Evolutionary conservation across 75 land plant genomes (phyloP).

Genomic region (Isoetes taiwanensis): DNA sequence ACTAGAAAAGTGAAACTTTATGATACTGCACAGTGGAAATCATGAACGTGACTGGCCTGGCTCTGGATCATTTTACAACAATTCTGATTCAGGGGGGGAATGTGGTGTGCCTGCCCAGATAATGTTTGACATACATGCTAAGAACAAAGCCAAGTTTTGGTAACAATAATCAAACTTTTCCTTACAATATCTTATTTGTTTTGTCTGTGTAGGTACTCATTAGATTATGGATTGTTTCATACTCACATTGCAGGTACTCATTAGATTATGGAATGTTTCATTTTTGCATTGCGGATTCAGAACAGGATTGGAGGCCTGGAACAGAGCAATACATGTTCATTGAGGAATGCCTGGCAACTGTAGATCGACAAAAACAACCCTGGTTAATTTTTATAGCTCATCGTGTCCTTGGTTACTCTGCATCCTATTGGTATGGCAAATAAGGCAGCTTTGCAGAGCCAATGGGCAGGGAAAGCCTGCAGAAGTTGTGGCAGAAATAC

Average conservation of each 20-base stretch:
- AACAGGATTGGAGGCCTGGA: conserved; percentile 86
- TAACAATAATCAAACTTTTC: too few species aligned
- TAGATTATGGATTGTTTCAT: neutral
- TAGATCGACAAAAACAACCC: conserved; percentile 83
- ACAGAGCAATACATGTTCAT: conserved; percentile 80
- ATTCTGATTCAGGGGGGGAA: conserved; percentile 89
- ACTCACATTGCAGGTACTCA: conserved; percentile 79
- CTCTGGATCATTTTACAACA: conserved; percentile 67
- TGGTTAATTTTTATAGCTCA: conserved; percentile 94
- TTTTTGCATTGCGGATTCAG: conserved; percentile 86
- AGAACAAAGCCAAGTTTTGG: conserved; percentile 75
- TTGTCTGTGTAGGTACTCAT: neutral
- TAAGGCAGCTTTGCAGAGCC: conserved; percentile 82
- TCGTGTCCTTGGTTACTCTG: conserved; percentile 85
- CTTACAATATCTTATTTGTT: neutral
- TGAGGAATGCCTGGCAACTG: conserved; percentile 74
- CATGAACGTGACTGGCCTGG: conserved; percentile 96
- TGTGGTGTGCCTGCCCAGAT: conserved; percentile 88
- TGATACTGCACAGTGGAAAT: conserved; percentile 54
- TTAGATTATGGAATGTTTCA: conserved; percentile 83
- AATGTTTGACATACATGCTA: conserved; percentile 65
- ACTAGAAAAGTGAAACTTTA: neutral
- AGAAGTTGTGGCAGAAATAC: conserved; percentile 86
- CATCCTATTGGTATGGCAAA: conserved; percentile 36
- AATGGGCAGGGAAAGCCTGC: conserved; percentile 79